Percentiles rank a stretch among this genome's conserved stretches.
phyloP scores from a whole-genome alignment of 75 land plant genomes.

The Cunninghamia lanceolata region DNA sequence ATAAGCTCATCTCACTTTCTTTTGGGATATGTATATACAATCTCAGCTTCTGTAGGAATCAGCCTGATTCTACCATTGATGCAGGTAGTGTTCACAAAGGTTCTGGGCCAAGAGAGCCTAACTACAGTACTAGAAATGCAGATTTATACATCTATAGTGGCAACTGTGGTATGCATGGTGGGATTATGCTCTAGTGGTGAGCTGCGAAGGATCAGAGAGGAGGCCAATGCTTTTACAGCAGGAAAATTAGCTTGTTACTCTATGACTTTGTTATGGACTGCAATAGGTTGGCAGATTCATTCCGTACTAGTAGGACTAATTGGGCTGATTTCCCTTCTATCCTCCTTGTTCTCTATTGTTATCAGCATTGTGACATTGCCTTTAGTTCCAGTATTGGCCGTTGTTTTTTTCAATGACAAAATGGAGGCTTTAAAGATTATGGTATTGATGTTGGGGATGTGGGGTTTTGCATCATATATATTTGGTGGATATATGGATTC shows the following conservation, averaged over 20 bases:
- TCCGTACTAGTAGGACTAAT: conserved; percentile 27
- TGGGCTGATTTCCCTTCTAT: conserved; percentile 39
- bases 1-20: conserved; percentile 12
- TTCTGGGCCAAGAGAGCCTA: conserved; percentile 24
- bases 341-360: too few relatives aligned
- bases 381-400: too few relatives aligned
- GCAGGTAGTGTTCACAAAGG: conserved; percentile 35
- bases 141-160: conserved; percentile 1
- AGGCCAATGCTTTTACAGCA: conserved; percentile 22
- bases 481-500: too few relatives aligned
- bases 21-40: conserved; percentile 35
- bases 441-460: too few relatives aligned
- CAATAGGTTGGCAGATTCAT: conserved; percentile 36
- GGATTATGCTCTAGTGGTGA: conserved; percentile 49
- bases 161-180: too few relatives aligned
- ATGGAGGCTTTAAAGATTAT: too few relatives aligned
- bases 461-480: too few relatives aligned
- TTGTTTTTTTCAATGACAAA: too few relatives aligned
- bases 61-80: conserved; percentile 38
- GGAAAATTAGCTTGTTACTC: conserved; percentile 40
- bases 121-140: conserved; percentile 17
- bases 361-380: too few relatives aligned
- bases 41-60: conserved; percentile 46
- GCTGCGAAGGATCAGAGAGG: conserved; percentile 24
- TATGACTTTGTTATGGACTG: conserved; percentile 41